Evolutionary conservation across 1,139 yeast species (phyloP), one percentile per base, ranked within the genome.

Genomic region (Hansenula lynferdii): DNA sequence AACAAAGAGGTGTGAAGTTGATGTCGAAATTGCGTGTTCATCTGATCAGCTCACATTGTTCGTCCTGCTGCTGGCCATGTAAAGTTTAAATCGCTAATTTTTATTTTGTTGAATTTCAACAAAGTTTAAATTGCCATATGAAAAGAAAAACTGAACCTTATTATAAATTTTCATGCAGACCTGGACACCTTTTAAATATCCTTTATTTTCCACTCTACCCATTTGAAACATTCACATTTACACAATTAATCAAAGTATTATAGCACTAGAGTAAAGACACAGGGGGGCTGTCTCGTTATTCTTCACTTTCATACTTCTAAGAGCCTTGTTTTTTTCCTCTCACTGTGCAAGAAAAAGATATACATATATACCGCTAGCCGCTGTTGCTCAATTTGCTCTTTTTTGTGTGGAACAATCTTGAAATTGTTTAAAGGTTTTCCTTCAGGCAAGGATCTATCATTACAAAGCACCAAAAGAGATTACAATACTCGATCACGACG

Each of bases 211-310:
- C 19, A 12, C 7, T 15, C 5, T 10, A 23, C 25, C 12, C 26
- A n/a, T 16, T 27, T 17, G n/a, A 16, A 16, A 19, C 21, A 9
- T 12, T 19, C 16, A 19, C 11, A 19, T 12, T 5, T 6, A 19
- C n/a, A 28, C 12, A 9, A 8, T 12, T 19, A 9, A 28, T 17
- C 11, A 28, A 12, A 9, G 4, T 15, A 15, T 8, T 5, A 6
- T 8, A 15, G 16, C 28, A 26, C 28, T 9, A 28, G 31, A 28
- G 31, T 28, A 28, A 28, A 28, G 31, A 28, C 11, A 16, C 31
- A 28, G 31, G 24, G 31, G 31, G 31, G 31, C 31, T 28, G 31
- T 28, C 19, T n/a, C 12, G 18, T 19, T 28, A 12, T 18, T 22
- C 21, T 8, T 8, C 11, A 23, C 10, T n/a, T 4, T 20, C 17